Base-by-base conservation (phyloP, 2,329 filamentous ascomycete species). In the Beauveria australis region DNA sequence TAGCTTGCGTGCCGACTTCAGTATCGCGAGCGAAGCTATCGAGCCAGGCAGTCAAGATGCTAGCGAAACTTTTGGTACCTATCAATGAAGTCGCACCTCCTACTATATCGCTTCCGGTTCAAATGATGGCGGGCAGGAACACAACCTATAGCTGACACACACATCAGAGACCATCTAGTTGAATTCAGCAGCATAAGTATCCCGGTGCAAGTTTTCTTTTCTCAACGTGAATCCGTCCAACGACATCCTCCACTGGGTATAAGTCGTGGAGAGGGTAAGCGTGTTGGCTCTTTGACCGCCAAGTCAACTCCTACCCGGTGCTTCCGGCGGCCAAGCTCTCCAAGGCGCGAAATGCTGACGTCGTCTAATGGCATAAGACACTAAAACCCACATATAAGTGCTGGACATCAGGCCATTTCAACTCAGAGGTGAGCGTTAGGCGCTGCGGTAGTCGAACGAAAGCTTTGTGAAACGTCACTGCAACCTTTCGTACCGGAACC, bases 401-500 rank as follows among this genome's bases (percentile, higher is more conserved):
- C 63, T 61, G n/a, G 59, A 60, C 30, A 24, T 61, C 54, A 70
- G 1, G 69, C 60, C 66, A 12, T 37, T 61, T 28, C 63, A 63
- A 54, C 60, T 70, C 12, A 10, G 65, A 16, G 53, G 53, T 4
- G 61, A 55, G 51, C 54, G 66, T 56, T 72, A 77, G 58, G 67
- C 78, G 48, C 69, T 77, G 2, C 14, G 76, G 76, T 68, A 72
- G n/a, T 74, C 75, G 68, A 37, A 37, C 33, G 12, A 16, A 5
- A 37, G 14, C 33, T 37, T 37, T 37, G 33, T 37, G 14, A 37
- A 37, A 37, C 33, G 5, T 75, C 12, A 71, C 72, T 5, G 70
- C 69, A 2, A 71, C 75, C 63, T 79, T 1, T 79, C 76, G 0
- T 78, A 76, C 61, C 33, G 33, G 5, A 14, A 37, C 33, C 5